Conservation (phyloP, 2,329 filamentous ascomycete genomes). For the Epichloe amarillans region DNA sequence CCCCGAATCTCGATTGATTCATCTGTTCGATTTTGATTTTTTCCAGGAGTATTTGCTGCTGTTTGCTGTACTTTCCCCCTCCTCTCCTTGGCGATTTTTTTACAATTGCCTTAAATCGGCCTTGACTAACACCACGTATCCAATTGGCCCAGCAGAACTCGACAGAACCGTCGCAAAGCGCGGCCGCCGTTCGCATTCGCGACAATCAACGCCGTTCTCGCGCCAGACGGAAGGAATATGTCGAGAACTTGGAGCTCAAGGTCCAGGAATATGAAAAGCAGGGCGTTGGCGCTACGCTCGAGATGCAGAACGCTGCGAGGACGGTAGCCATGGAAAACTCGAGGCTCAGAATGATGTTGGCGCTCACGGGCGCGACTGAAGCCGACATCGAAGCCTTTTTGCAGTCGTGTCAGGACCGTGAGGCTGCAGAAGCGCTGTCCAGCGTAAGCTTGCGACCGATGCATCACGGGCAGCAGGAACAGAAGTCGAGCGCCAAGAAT, state of each 20-base stretch:
- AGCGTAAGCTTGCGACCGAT: slow-evolving; percentile 6
- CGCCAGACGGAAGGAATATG: slow-evolving; percentile 35
- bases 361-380: slow-evolving; percentile 23
- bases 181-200: slow-evolving; percentile 27
- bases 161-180: slow-evolving; percentile 13
- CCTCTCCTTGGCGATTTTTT: neutral
- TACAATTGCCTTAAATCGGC: neutral
- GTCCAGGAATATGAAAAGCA: slow-evolving; percentile 33
- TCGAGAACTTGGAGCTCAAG: slow-evolving; percentile 32
- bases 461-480: slow-evolving; percentile 1
- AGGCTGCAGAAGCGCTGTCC: slow-evolving; percentile 15
- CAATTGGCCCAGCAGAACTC: slow-evolving; percentile 3
- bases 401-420: slow-evolving; percentile 20
- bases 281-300: slow-evolving; percentile 34
- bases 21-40: neutral
- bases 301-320: slow-evolving; percentile 40
- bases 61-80: too few species aligned
- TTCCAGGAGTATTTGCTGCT: neutral
- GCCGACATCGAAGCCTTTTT: slow-evolving; percentile 28
- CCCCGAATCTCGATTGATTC: neutral
- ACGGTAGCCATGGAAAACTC: slow-evolving; percentile 35
- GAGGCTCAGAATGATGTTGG: slow-evolving; percentile 29
- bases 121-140: neutral
- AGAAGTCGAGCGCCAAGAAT: neutral
- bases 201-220: slow-evolving; percentile 41